Percentiles rank a stretch among this genome's conserved stretches.
These are phyloP conservation scores for Boletus huronensis DNA, from an alignment of 768 basidiomycete species.

Conservation along the genomic window DNA sequence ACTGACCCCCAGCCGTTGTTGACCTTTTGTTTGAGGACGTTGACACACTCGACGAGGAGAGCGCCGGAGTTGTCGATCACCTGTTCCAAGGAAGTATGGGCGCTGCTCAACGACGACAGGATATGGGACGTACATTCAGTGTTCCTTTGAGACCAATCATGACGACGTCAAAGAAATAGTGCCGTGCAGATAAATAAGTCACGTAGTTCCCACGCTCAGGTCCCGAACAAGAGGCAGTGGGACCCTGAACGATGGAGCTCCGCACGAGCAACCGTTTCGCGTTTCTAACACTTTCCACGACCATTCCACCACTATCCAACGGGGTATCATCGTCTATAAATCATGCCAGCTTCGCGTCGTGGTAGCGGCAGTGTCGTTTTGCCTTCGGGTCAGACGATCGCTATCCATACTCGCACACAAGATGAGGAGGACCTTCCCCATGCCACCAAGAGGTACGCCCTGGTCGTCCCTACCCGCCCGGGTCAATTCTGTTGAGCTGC, in stretches of 20 bases:
- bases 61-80: conserved; percentile 98
- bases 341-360: conserved; percentile 68
- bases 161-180: background rate
- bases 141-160: conserved; percentile 97
- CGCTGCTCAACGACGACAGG: background rate
- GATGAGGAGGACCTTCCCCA: conserved; percentile 87
- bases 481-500: background rate
- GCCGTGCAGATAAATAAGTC: conserved; percentile 12
- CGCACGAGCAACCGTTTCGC: conserved; percentile 4
- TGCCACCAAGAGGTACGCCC: conserved; percentile 83
- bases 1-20: conserved; percentile 92
- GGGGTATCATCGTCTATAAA: conserved; percentile 9
- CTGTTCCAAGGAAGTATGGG: conserved; percentile 35
- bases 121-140: conserved; percentile 60
- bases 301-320: conserved; percentile 2
- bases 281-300: conserved; percentile 17
- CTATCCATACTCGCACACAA: conserved; percentile 84
- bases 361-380: conserved; percentile 74
- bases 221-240: background rate
- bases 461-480: background rate
- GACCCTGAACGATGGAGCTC: conserved; percentile 16
- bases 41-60: conserved; percentile 91
- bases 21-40: conserved; percentile 93
- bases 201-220: conserved; percentile 24
- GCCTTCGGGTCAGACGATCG: conserved; percentile 73